Conservation (phyloP, 2,329 filamentous ascomycete species). For the Dactylella cylindrospora region DNA sequence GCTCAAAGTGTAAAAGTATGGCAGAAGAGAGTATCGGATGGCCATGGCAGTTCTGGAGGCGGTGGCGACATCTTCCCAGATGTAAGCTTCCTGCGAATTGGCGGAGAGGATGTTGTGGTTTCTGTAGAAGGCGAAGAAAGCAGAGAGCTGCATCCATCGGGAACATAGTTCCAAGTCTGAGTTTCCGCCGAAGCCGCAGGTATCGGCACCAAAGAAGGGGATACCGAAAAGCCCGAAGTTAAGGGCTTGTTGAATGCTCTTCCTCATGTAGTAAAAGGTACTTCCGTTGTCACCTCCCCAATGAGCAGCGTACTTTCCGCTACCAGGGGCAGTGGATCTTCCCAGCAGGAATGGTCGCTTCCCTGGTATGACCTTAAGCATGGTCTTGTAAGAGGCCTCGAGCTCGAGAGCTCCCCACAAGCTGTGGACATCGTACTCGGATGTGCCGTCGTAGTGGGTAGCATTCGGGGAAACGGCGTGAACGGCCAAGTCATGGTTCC, state of each 20-base stretch:
- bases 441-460: slow-evolving; percentile 69
- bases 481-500: slow-evolving; percentile 65
- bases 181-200: slow-evolving; percentile 70
- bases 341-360: slow-evolving; percentile 83
- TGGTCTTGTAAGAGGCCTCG: slow-evolving; percentile 72
- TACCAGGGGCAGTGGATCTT: slow-evolving; percentile 76
- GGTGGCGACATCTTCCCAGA: slow-evolving; percentile 66
- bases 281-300: slow-evolving; percentile 62
- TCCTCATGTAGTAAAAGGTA: slow-evolving; percentile 66
- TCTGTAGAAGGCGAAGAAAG: slow-evolving; percentile 76
- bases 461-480: slow-evolving; percentile 76
- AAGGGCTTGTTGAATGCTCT: slow-evolving; percentile 75
- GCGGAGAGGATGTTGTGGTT: slow-evolving; percentile 70
- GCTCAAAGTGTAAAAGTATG: slow-evolving; percentile 76
- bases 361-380: slow-evolving; percentile 64
- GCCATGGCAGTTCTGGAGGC: slow-evolving; percentile 68
- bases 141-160: slow-evolving; percentile 71
- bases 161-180: slow-evolving; percentile 69
- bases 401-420: slow-evolving; percentile 74
- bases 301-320: slow-evolving; percentile 74
- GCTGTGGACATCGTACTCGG: slow-evolving; percentile 83
- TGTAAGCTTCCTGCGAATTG: slow-evolving; percentile 69
- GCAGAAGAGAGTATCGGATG: slow-evolving; percentile 70
- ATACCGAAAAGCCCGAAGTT: slow-evolving; percentile 73
- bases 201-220: slow-evolving; percentile 73